Evolutionary conservation across 306 rosid genomes (phyloP).

Genomic region (Leucaena leucocephala): DNA sequence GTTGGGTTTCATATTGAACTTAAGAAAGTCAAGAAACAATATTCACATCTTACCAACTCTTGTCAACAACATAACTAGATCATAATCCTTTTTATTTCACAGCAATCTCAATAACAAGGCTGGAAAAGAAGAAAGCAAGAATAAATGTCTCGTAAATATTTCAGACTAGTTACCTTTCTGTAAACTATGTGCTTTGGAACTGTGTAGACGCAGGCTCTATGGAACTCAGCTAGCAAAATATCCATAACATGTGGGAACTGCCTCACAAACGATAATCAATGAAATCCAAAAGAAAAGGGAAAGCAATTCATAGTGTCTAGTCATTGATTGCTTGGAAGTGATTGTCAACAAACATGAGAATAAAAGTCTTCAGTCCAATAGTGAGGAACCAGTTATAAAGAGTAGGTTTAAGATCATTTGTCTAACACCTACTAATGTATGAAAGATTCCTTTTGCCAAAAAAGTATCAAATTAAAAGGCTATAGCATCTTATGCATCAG

Average conservation of each 20-base stretch:
- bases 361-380: neutral
- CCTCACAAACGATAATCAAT: conserved; percentile 34
- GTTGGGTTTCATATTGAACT: conserved; percentile 19
- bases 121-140: conserved; percentile 26
- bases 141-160: conserved; percentile 25
- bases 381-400: neutral
- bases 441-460: neutral
- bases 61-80: neutral
- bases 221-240: conserved; percentile 86
- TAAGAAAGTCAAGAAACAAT: conserved; percentile 1
- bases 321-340: conserved; percentile 21
- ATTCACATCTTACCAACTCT: conserved; percentile 9
- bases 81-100: neutral
- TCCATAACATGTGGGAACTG: conserved; percentile 80
- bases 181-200: conserved; percentile 82
- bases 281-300: conserved; percentile 26
- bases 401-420: neutral
- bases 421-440: too few relatives aligned
- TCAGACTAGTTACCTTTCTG: conserved; percentile 55
- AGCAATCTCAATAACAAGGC: neutral
- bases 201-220: conserved; percentile 77
- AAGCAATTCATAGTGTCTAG: conserved; percentile 3
- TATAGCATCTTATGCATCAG: neutral
- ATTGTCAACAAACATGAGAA: conserved; percentile 10
- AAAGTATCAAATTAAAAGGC: conserved; percentile 1